phyloP scores from a whole-genome alignment of 1,139 yeast genomes.

The Eremothecium gossypii region DNA sequence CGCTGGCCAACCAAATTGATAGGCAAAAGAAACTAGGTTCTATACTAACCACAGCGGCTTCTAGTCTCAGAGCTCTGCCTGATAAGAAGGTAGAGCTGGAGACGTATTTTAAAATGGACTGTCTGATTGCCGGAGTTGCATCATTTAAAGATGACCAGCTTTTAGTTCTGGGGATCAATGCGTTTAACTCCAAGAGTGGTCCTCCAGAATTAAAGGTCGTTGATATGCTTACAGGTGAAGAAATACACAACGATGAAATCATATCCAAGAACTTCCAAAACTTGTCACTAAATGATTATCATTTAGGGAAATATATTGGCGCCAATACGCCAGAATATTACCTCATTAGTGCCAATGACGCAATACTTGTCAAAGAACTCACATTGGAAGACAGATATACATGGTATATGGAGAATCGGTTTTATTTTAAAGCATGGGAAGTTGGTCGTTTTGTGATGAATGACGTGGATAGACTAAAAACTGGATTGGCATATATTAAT shows the following conservation, averaged over 20 bases:
- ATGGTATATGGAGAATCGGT: conserved; percentile 56
- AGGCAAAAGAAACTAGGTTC: conserved; percentile 21
- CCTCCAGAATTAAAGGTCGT: conserved; percentile 69
- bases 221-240: conserved; percentile 59
- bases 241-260: conserved; percentile 75
- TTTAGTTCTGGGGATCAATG: conserved; percentile 45
- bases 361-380: conserved; percentile 63
- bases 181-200: conserved; percentile 28
- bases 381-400: conserved; percentile 57
- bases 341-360: conserved; percentile 74
- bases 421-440: conserved; percentile 65
- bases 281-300: conserved; percentile 74
- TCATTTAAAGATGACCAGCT: conserved; percentile 60
- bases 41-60: conserved; percentile 57
- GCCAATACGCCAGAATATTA: conserved; percentile 40
- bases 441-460: conserved; percentile 52
- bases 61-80: conserved; percentile 47
- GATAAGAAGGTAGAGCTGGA: conserved; percentile 55
- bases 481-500: conserved; percentile 59
- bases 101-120: conserved; percentile 32
- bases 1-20: conserved; percentile 12
- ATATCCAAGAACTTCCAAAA: conserved; percentile 50
- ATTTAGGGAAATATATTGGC: conserved; percentile 44
- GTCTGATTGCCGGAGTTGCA: conserved; percentile 69
- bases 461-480: conserved; percentile 42